phyloP scores from a whole-genome alignment of 23 red algal species.

The Agarophyton chilense region DNA sequence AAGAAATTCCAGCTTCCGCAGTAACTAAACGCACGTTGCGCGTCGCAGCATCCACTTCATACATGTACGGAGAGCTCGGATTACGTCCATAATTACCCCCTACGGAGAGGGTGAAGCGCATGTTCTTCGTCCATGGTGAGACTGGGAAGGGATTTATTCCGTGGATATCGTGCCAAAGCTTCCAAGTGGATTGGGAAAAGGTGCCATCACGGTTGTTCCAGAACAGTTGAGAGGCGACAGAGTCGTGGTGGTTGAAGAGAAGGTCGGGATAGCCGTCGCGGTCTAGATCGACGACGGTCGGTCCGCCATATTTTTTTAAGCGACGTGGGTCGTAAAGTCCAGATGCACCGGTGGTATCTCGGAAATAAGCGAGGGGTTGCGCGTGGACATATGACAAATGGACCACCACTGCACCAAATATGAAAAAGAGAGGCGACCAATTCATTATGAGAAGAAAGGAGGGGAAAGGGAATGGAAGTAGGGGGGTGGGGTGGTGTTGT shows the following conservation, averaged over 20 bases:
- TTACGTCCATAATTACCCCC: slow-evolving; percentile 32
- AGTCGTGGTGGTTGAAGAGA: slow-evolving; percentile 27
- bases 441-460: background rate
- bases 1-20: background rate
- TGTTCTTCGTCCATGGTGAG: slow-evolving; percentile 9
- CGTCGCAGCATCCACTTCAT: slow-evolving; percentile 1
- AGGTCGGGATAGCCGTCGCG: slow-evolving; percentile 18
- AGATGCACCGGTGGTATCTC: background rate
- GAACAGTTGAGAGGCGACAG: slow-evolving; percentile 4
- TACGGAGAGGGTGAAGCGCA: slow-evolving; percentile 26
- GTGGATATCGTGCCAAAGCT: slow-evolving; percentile 24
- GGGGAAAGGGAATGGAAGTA: background rate
- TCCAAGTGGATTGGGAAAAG: background rate
- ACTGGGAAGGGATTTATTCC: slow-evolving; percentile 6
- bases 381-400: background rate
- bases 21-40: background rate
- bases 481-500: no score
- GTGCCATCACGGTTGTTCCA: slow-evolving; percentile 34
- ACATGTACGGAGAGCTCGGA: slow-evolving; percentile 14
- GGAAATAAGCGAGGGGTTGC: slow-evolving; percentile 7
- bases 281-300: slow-evolving; percentile 25
- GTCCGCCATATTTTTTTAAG: slow-evolving; percentile 31
- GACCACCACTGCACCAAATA: background rate
- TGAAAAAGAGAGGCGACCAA: background rate
- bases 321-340: background rate